phyloP scores from a whole-genome alignment of 176 grass and related monocot genomes.

The Luzula sylvatica region DNA sequence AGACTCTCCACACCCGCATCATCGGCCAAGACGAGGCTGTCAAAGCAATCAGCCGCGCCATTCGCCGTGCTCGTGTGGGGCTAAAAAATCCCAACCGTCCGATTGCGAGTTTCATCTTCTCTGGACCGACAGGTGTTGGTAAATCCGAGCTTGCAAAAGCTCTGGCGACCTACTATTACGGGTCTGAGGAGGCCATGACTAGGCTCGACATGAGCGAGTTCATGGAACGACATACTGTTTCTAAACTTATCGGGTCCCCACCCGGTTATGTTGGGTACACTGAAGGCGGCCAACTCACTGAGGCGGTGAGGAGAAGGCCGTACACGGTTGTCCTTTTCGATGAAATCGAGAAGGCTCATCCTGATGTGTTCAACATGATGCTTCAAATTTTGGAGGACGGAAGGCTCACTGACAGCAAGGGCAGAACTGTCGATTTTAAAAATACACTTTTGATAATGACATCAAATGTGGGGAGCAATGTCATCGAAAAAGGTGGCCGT shows the following conservation, averaged over 20 bases:
- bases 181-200: conserved; percentile 89
- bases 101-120: conserved; percentile 90
- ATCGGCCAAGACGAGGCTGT: conserved; percentile 89
- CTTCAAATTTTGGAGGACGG: conserved; percentile 92
- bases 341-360: conserved; percentile 84
- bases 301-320: conserved; percentile 74
- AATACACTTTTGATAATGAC: conserved; percentile 93
- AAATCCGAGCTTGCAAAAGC: conserved; percentile 92
- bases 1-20: conserved; percentile 67
- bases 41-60: conserved; percentile 76
- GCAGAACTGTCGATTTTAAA: conserved; percentile 88
- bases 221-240: conserved; percentile 88
- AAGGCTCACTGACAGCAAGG: conserved; percentile 83
- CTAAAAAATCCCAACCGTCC: conserved; percentile 84
- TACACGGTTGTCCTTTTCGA: conserved; percentile 84
- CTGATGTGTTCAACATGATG: conserved; percentile 98
- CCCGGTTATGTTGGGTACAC: conserved; percentile 95
- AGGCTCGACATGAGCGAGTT: conserved; percentile 97
- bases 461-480: conserved; percentile 84
- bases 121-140: conserved; percentile 82
- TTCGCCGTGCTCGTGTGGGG: conserved; percentile 72
- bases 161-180: conserved; percentile 74
- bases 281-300: conserved; percentile 84
- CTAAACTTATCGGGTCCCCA: conserved; percentile 80
- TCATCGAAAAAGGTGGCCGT: conserved; percentile 80